A percentile compares a stretch with the other conserved stretches of the same genome.
phyloP scores from a whole-genome alignment of 495 filamentous ascomycete genomes.

The Penicillium cosmopolitanum region DNA sequence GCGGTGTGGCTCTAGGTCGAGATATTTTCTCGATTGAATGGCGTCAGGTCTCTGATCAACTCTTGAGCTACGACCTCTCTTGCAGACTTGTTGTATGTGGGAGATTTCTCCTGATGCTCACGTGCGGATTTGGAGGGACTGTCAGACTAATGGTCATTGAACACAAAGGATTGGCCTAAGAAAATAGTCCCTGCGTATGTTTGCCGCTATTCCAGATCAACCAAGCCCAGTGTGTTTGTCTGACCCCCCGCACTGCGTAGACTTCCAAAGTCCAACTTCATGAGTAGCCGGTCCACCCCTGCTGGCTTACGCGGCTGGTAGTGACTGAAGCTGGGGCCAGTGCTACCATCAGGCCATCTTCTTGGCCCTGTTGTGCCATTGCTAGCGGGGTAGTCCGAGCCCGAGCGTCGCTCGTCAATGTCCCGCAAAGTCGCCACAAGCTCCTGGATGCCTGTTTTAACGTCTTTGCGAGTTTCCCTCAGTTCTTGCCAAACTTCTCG shows the following conservation, averaged over 20 bases:
- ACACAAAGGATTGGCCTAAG: not conserved
- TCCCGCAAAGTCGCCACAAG: slow-evolving; percentile 62
- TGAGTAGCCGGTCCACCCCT: slow-evolving; percentile 77
- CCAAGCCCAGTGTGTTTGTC: slow-evolving; percentile 11
- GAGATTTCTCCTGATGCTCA: not conserved
- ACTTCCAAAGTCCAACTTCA: slow-evolving; percentile 81
- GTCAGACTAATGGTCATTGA: not conserved
- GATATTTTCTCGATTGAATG: no score
- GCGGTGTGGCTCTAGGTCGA: no score
- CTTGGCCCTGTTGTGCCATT: slow-evolving; percentile 19
- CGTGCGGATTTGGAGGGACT: not conserved
- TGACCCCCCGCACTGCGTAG: slow-evolving; percentile 26
- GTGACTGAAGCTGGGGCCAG: slow-evolving; percentile 38
- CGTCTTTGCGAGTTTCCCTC: slow-evolving; percentile 32
- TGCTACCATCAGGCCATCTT: slow-evolving; percentile 9
- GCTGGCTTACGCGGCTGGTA: slow-evolving; percentile 69
- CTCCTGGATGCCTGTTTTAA: slow-evolving; percentile 60
- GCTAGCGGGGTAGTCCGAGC: slow-evolving; percentile 27
- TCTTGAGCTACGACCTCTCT: not conserved
- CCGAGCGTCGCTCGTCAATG: slow-evolving; percentile 57
- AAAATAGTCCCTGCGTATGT: not conserved
- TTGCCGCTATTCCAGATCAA: slow-evolving; percentile 13
- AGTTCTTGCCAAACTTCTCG: slow-evolving; percentile 63
- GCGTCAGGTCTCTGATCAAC: not conserved
- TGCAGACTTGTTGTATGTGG: not conserved